Evolutionary conservation across 2,329 filamentous ascomycete species (phyloP).

Genomic region (Podosphaera leucotricha): DNA sequence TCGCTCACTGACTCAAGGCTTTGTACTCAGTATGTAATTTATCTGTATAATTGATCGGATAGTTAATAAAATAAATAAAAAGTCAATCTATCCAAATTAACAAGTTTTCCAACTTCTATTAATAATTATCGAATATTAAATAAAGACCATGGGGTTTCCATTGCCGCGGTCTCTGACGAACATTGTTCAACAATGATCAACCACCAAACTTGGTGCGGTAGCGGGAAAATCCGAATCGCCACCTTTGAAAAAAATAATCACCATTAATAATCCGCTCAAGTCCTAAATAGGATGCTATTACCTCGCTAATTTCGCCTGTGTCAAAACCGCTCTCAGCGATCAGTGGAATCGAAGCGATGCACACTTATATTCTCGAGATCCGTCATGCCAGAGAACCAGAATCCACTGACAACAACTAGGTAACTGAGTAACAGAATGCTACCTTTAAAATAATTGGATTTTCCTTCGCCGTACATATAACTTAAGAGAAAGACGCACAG

Average conservation of each 20-base stretch:
- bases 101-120: not conserved
- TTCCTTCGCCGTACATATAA: constrained; percentile 95
- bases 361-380: constrained; percentile 14
- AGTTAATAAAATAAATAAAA: not conserved
- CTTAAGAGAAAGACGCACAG: constrained; percentile 88
- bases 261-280: too few species aligned
- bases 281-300: too few species aligned
- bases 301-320: too few species aligned
- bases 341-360: constrained; percentile 15
- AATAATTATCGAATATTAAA: not conserved
- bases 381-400: constrained; percentile 50
- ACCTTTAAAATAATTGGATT: constrained; percentile 99
- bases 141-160: not conserved
- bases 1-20: too few species aligned
- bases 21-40: not conserved
- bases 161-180: not conserved
- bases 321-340: too few species aligned
- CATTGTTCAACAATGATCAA: not conserved
- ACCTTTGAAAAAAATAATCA: not conserved
- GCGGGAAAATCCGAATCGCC: not conserved
- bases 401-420: constrained; percentile 73
- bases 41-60: not conserved
- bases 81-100: not conserved
- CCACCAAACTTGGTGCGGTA: not conserved
- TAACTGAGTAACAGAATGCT: constrained; percentile 87